These are phyloP conservation scores for Globisporangium ultimum DNA, from an alignment of 352 stramenopile species.

Conservation along the genomic window DNA sequence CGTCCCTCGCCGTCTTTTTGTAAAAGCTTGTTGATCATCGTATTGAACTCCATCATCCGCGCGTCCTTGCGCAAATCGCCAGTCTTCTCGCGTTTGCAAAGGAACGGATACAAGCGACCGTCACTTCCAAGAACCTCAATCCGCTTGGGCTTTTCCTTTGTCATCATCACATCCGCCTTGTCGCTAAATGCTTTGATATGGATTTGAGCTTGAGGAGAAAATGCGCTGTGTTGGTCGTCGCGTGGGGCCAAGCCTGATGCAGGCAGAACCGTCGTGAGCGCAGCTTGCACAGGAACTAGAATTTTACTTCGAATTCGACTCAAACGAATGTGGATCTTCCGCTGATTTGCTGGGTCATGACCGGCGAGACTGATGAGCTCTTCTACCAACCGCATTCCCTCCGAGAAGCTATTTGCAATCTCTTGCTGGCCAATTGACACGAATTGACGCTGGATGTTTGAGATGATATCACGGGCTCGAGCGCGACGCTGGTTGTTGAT, in stretches of 20 bases:
- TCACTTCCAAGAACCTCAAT: slow-evolving; percentile 87
- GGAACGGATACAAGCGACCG: slow-evolving; percentile 83
- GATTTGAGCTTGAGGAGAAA: slow-evolving; percentile 65
- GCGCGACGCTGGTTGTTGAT: slow-evolving; percentile 73
- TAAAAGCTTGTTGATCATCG: slow-evolving; percentile 99
- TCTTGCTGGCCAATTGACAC: slow-evolving; percentile 57
- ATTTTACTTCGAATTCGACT: slow-evolving; percentile 68
- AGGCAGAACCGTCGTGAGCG: slow-evolving; percentile 71
- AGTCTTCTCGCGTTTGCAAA: slow-evolving; percentile 97
- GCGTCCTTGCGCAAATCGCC: slow-evolving; percentile 99
- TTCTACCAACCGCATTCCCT: slow-evolving; percentile 89
- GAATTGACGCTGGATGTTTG: slow-evolving; percentile 61
- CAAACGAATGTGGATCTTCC: slow-evolving; percentile 81
- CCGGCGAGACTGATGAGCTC: slow-evolving; percentile 94
- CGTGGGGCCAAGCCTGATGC: slow-evolving; percentile 52
- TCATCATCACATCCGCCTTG: slow-evolving; percentile 95
- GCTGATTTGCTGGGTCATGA: slow-evolving; percentile 74
- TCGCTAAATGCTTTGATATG: slow-evolving; percentile 89
- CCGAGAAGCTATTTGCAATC: slow-evolving; percentile 77
- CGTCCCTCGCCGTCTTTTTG: slow-evolving; percentile 85
- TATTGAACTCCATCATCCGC: slow-evolving; percentile 99
- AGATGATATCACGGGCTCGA: slow-evolving; percentile 62
- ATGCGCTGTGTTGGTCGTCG: slow-evolving; percentile 53
- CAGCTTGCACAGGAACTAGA: slow-evolving; percentile 76
- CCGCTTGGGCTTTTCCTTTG: slow-evolving; percentile 99